Base-by-base conservation (phyloP, 1,284 basidiomycete species). In the Vanrija sp. region DNA sequence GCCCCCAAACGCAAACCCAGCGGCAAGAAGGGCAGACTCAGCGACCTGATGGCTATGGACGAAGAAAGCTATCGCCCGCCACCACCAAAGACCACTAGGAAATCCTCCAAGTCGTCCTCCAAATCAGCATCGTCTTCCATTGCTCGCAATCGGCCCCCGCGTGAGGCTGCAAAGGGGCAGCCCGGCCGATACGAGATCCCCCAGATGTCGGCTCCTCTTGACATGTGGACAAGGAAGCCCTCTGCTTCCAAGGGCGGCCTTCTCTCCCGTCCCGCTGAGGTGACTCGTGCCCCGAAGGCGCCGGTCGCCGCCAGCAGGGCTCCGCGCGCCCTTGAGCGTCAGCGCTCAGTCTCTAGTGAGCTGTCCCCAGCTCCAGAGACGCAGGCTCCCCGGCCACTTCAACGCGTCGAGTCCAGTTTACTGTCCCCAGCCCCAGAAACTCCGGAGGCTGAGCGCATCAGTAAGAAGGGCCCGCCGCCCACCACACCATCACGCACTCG, bases 101-200 rank as follows among this genome's bases (percentile, higher is more conserved):
- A 44, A 44, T 16, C 18, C 14, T 14, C 3, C 22, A 18, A n/a
- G 24, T 20, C 36, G 19, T 19, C 24, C n/a, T 0, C 14, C 12
- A 16, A 44, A 8, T 16, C 44, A 6, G 37, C 44, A 0, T 20
- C 23, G 14, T 41, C 41, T 14, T 41, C 41, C 16, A 41, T 23
- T 18, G 19, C 19, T 23, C 19, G 19, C 41, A 41, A n/a, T 14
- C 49, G 57, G 9, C 47, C 53, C 0, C 38, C 38, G 12, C 48
- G 57, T 5, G 42, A 41, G 2, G 16, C 15, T 6, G 41, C 51
- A 10, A 38, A n/a, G n/a, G n/a, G n/a, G n/a, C n/a, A 41, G 4
- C 41, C 51, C 1, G 63, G 63, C 14, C 51, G 49, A 47, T 65
- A 65, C 39, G 50, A 48, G 12, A 39, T 65, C 0, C 64, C 61